phyloP scores from a whole-genome alignment of 495 filamentous ascomycete genomes.

The Neurospora sp. region DNA sequence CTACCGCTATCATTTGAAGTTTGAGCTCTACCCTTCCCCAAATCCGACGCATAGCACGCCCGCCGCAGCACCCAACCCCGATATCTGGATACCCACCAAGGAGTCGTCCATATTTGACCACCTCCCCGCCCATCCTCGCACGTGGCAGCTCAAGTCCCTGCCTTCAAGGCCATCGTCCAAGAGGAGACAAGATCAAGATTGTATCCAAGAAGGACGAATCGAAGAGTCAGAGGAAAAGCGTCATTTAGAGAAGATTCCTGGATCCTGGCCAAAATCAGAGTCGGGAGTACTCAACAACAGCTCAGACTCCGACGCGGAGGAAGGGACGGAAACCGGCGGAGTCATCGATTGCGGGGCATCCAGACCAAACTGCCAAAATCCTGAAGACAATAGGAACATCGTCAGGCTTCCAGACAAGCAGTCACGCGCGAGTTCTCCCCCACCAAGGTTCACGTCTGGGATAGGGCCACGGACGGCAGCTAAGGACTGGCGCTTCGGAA shows the following conservation, averaged over 20 bases:
- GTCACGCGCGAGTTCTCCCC: slow-evolving; percentile 22
- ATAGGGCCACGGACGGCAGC: slow-evolving; percentile 29
- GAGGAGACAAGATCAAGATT: neutral
- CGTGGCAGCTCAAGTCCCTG: neutral
- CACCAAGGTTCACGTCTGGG: slow-evolving; percentile 20
- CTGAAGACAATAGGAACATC: slow-evolving; percentile 15
- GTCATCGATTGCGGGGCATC: slow-evolving; percentile 37
- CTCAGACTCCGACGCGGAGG: neutral
- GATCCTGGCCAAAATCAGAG: neutral
- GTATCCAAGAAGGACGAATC: neutral
- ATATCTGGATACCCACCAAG: slow-evolving; percentile 30
- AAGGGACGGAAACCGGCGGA: slow-evolving; percentile 1
- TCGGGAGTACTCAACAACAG: neutral
- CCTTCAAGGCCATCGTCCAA: neutral
- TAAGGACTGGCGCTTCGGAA: slow-evolving; percentile 39
- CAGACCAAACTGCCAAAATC: slow-evolving; percentile 9
- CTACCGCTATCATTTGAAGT: slow-evolving; percentile 83
- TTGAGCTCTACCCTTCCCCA: slow-evolving; percentile 64
- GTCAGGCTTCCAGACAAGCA: slow-evolving; percentile 22
- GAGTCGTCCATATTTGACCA: slow-evolving; percentile 34
- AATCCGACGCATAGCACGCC: slow-evolving; percentile 18
- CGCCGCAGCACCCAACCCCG: slow-evolving; percentile 3
- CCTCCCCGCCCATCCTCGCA: slow-evolving; percentile 32
- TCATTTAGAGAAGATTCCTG: neutral
- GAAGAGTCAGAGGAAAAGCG: neutral